Base-by-base conservation (phyloP, 2,329 filamentous ascomycete genomes). In the Xylaria sp. region DNA sequence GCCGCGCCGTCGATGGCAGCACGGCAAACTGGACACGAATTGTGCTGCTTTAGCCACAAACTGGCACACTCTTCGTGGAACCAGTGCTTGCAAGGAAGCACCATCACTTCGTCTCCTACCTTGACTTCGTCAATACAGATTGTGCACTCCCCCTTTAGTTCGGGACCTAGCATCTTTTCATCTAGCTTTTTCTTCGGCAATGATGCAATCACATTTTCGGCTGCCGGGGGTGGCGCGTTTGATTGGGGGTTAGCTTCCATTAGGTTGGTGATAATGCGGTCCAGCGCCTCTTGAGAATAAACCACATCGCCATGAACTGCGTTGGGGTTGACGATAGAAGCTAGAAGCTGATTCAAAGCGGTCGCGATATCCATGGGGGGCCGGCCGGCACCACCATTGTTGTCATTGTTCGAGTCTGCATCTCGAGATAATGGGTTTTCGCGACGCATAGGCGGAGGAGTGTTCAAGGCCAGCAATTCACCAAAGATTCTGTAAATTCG, bases 71-170 rank as follows among this genome's bases (percentile, higher is more conserved):
- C 84, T 66, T 90, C 90, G 76, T 97, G 95, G 79, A 97, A 98
- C 93, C 93, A 97, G 77, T 99, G 96, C 67, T 89, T 91, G 81
- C 96, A 99, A 0, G 94, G 94, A 59, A 99, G 81, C 54, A 90
- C 86, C 0, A 92, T 88, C 5, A 95, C 93, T 77, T 92, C 89
- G 36, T 92, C 89, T 11, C 89, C 92, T 42, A 92, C 77, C 31
- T 88, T 85, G 70, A 97, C 90, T 33, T 92, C 88, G 64, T 97
- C 94, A 83, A 98, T 97, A 80, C 96, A 99, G 67, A 99, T 97
- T 42, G 93, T 94, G 79, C 96, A 99, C 77, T 97, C 94, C 49
- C 89, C 91, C 66, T 91, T 92, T 6, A 86, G 87, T 63, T 89
- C 87, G 0, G 82, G 78, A 0, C 84, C 86, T 6, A 97, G 83